These are phyloP conservation scores for Saccharata proteae DNA, from an alignment of 2,329 filamentous ascomycete species.

Conservation along the genomic window DNA sequence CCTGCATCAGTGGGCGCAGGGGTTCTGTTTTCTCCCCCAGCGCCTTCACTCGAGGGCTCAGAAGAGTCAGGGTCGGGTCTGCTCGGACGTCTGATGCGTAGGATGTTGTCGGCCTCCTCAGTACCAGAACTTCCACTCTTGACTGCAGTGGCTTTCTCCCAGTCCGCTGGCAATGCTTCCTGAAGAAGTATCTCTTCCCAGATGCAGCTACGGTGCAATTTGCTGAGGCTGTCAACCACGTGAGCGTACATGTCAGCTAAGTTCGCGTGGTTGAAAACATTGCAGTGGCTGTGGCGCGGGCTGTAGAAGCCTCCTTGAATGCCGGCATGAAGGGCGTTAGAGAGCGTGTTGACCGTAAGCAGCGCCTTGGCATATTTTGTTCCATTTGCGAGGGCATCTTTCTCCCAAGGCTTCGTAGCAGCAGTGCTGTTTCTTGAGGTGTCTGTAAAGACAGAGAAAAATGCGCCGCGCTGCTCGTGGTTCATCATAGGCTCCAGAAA, in stretches of 20 bases:
- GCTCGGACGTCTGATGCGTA: conserved; percentile 13
- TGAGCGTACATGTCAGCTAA: conserved; percentile 70
- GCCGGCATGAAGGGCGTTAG: conserved; percentile 61
- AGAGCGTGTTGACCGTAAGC: conserved; percentile 62
- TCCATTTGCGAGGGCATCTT: conserved; percentile 43
- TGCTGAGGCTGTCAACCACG: conserved; percentile 64
- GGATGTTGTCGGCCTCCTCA: conserved; percentile 27
- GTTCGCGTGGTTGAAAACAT: conserved; percentile 64
- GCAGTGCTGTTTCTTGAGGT: conserved; percentile 2
- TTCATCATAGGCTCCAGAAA: conserved; percentile 38
- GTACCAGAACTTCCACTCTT: conserved; percentile 26
- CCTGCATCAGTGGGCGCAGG: conserved; percentile 10
- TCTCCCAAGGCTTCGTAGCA: conserved; percentile 4
- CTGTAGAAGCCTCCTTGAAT: conserved; percentile 55
- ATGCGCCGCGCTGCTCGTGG: conserved; percentile 10
- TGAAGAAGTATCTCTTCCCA: conserved; percentile 72
- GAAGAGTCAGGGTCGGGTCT: conserved; percentile 1
- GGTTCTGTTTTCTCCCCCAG: neutral
- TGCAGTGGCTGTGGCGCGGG: conserved; percentile 48
- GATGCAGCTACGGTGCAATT: conserved; percentile 67
- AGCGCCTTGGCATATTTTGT: conserved; percentile 69
- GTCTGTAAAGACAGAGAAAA: conserved; percentile 8
- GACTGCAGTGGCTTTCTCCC: conserved; percentile 39
- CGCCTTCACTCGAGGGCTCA: conserved; percentile 6
- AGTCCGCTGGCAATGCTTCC: conserved; percentile 58